Conservation (phyloP, 768 basidiomycete species). For the Termitomyces sp. region DNA sequence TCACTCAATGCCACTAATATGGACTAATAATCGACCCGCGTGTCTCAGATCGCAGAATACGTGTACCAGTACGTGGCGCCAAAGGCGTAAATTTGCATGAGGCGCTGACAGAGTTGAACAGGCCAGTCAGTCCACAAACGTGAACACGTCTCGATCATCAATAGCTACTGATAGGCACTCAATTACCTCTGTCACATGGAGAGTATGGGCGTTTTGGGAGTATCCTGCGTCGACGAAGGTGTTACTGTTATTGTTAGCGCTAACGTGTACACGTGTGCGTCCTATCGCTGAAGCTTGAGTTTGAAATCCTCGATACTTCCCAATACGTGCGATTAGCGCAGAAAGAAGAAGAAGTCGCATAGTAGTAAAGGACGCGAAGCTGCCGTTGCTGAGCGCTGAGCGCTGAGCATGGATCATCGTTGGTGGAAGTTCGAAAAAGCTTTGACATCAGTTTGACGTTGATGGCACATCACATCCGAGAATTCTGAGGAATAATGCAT, state of each 20-base stretch:
- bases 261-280: too few relatives aligned
- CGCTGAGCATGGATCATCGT: too few relatives aligned
- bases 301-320: too few relatives aligned
- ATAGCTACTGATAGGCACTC: background rate
- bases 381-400: too few relatives aligned
- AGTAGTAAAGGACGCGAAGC: background rate
- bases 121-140: background rate
- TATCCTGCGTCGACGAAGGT: background rate
- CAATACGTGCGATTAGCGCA: too few relatives aligned
- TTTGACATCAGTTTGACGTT: background rate
- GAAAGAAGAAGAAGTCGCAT: too few relatives aligned
- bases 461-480: background rate
- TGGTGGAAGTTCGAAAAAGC: background rate
- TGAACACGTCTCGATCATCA: background rate
- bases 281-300: too few relatives aligned
- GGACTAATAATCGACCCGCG: too few relatives aligned
- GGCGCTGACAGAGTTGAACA: background rate
- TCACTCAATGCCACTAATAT: too few relatives aligned
- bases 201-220: too few relatives aligned
- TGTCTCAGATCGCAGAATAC: constrained; percentile 1
- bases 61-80: background rate
- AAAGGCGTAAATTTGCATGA: background rate
- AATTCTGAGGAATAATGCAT: constrained; percentile 5
- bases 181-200: background rate
- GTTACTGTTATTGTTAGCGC: background rate